Base-by-base conservation (phyloP, 1,284 basidiomycete genomes). In the Fomes fomentarius region DNA sequence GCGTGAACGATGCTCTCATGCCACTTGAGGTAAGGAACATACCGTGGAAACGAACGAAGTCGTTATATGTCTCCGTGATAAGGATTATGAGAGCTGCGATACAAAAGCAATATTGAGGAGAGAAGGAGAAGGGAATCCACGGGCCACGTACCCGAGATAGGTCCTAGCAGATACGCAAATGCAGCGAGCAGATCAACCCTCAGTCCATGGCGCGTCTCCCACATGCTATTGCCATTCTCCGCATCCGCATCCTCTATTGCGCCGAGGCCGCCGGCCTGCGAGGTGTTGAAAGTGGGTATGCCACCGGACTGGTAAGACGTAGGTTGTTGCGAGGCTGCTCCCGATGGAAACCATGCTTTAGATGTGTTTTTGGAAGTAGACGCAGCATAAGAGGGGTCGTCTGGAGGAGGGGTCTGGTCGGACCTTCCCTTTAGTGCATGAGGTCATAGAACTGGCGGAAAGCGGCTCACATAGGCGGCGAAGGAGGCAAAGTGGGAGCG, bases 31-130 rank as follows among this genome's bases (percentile, higher is more conserved):
- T 24, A 33, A 14, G 7, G 26, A 28, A 67, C 81, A 63, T 54
- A 89, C 89, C 86, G 67, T 91, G 89, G 69, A 91, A 92, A 51
- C 90, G 83, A 58, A 92, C 84, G 63, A 85, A 90, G 71, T 92
- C 89, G 62, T 91, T 91, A 61, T 84, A 81, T 9, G 87, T 93
- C 69, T 93, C 91, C 19, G 87, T 60, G n/a, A 92, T 82, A 8
- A 93, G 79, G 38, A 93, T 73, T 0, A 78, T 30, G 25, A 92
- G 70, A 2, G 89, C 90, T 92, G 58, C n/a, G n/a, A 50, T 3
- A 33, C 43, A 19, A 38, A 15, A 24, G 33, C 15, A n/a, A 8
- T 17, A 19, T 12, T 42, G 30, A 19, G 22, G 21, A 33, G 14
- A 7, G n/a, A 19, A 5, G 9, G 26, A 24, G 22, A 14, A 17